Evolutionary conservation across 2,329 filamentous ascomycete species (phyloP).

Genomic region (Cadophora sp.): DNA sequence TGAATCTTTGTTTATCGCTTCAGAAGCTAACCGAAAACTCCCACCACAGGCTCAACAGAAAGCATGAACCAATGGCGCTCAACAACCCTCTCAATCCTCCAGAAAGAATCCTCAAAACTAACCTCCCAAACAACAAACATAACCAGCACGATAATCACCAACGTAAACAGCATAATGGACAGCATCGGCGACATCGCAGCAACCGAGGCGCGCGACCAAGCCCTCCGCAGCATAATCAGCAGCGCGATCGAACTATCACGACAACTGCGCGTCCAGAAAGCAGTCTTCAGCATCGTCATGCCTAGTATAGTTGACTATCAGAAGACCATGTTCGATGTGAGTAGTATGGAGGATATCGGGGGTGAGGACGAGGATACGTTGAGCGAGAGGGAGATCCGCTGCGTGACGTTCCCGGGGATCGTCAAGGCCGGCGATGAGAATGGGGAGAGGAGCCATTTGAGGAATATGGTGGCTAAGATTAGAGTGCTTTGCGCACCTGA

Average conservation of each 20-base stretch:
- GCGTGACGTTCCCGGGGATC: constrained; percentile 69
- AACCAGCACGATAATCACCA: constrained; percentile 52
- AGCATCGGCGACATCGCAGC: constrained; percentile 49
- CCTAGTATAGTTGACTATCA: constrained; percentile 59
- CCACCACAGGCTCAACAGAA: constrained; percentile 52
- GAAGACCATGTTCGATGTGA: constrained; percentile 60
- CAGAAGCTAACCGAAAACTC: constrained; percentile 8
- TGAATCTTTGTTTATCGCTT: not conserved
- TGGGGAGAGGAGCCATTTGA: constrained; percentile 64
- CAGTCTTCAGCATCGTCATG: constrained; percentile 62
- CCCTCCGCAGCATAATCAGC: constrained; percentile 59
- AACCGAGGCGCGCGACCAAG: constrained; percentile 55
- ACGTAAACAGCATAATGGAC: constrained; percentile 58
- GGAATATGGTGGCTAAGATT: constrained; percentile 71
- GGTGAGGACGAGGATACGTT: constrained; percentile 65
- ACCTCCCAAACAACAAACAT: constrained; percentile 53
- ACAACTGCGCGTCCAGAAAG: constrained; percentile 63
- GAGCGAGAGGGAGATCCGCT: constrained; percentile 60
- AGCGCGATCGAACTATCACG: constrained; percentile 63
- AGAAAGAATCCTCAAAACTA: constrained; percentile 59
- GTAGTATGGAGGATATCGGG: constrained; percentile 70
- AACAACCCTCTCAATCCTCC: constrained; percentile 65
- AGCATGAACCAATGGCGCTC: constrained; percentile 71
- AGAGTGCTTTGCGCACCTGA: constrained; percentile 61
- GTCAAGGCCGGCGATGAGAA: constrained; percentile 70